Evolutionary conservation across 768 basidiomycete species (phyloP), one percentile per base, ranked within the genome.

Genomic region (Mycena haematopus): DNA sequence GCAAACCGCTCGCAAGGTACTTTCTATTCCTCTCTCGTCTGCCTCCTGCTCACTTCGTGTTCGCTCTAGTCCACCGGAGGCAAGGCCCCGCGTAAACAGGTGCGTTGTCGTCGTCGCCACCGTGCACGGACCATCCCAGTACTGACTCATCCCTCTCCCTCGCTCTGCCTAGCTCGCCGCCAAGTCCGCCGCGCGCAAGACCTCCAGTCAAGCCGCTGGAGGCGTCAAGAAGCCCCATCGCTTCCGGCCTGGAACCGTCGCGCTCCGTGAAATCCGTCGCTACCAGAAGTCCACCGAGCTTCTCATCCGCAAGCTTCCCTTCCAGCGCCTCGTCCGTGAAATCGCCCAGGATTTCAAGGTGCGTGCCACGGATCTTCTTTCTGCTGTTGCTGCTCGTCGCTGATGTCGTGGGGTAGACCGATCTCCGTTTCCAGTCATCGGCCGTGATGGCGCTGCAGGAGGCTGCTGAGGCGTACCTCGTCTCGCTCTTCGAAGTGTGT

Each of bases 391-490:
- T 19, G 29, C 11, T 24, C 19, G 33, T 22, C 31, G n/a, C 9
- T 10, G 13, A 46, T 29, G 4, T 55, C 14, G n/a, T 58, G 17
- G 40, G 15, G 8, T 69, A 80, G 79, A 74, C 79, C 52, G 79
- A 84, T 62, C 70, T 94, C 45, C 82, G 91, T 24, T 95, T 93
- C 88, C 92, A 93, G 71, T 86, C 84, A 31, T 86, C 89, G 0
- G 93, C 93, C 4, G 78, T 95, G 53, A 69, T 89, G 65, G 93
- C 93, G 1, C 76, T 95, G 52, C 93, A 95, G 67, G 93, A 94
- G 73, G 92, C 92, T 5, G 86, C 90, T 3, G 91, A 92, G 72
- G 88, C 89, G 22, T 93, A 83, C 68, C 80, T 95, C 13, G 88
- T 94, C 8, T 86, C 89, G 70, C 75, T 94, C 29, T 93, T 95